Percentiles rank a stretch among this genome's conserved stretches.
Evolutionary conservation across 73 alveolate species (phyloP).

Genomic region (Breviolum minutum): DNA sequence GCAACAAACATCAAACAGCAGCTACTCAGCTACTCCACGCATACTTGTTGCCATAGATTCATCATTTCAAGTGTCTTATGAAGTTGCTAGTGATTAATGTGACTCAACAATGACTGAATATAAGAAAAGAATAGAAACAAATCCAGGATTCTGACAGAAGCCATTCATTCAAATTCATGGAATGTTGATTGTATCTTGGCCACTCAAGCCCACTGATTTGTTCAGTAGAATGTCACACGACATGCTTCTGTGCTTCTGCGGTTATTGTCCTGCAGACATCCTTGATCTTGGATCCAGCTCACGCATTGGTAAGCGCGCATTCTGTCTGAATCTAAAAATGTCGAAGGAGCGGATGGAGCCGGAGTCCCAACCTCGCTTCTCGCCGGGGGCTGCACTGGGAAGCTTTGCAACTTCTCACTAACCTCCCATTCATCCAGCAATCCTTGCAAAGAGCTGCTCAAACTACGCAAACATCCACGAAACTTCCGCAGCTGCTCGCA

Average conservation of each 20-base stretch:
- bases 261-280: background rate
- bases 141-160: too few species aligned
- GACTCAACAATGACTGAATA: too few species aligned
- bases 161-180: too few species aligned
- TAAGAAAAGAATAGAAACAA: too few species aligned
- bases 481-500: slow-evolving; percentile 18
- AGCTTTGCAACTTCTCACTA: background rate
- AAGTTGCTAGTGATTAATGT: too few species aligned
- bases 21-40: too few species aligned
- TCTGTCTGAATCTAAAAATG: background rate
- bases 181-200: too few species aligned
- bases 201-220: too few species aligned
- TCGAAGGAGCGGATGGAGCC: background rate
- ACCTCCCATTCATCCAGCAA: background rate
- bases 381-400: background rate
- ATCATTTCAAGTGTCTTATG: too few species aligned
- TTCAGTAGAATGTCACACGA: too few species aligned
- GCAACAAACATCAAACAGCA: background rate
- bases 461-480: background rate
- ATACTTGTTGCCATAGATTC: too few species aligned
- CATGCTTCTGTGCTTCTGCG: background rate
- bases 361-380: too few species aligned
- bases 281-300: background rate
- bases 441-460: background rate
- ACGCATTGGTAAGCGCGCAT: slow-evolving; percentile 26